A percentile compares a stretch with the other conserved stretches of the same genome.
phyloP scores from a whole-genome alignment of 2,329 filamentous ascomycete species.

The Monilinia polystroma region DNA sequence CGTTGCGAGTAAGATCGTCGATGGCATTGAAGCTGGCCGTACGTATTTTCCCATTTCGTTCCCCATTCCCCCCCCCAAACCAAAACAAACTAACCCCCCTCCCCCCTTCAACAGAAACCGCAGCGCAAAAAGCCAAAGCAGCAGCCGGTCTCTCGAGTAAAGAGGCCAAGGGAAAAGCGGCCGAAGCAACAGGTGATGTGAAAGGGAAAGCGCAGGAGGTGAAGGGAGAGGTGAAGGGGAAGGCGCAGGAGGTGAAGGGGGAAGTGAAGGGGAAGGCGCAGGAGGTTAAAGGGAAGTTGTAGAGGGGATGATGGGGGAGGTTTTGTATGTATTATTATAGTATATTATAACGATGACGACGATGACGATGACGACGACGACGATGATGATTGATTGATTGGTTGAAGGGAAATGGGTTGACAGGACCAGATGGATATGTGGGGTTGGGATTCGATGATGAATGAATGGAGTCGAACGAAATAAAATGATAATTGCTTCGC shows the following conservation, averaged over 20 bases:
- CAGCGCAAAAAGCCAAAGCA: slow-evolving; percentile 51
- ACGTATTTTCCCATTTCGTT: slow-evolving; percentile 37
- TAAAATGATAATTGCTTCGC: neutral
- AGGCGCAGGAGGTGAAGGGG: neutral
- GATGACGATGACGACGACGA: neutral
- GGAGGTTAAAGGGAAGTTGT: neutral
- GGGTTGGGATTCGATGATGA: neutral
- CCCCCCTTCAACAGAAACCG: slow-evolving; percentile 37
- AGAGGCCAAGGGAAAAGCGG: slow-evolving; percentile 41
- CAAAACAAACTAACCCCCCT: neutral
- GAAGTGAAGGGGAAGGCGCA: neutral
- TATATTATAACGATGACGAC: neutral
- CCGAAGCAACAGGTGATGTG: slow-evolving; percentile 44
- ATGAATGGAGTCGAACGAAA: neutral
- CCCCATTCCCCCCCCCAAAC: neutral
- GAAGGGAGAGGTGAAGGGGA: neutral
- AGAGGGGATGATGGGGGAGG: neutral
- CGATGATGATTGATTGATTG: neutral
- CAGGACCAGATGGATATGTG: too few species aligned
- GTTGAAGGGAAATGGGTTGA: neutral
- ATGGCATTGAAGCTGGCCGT: slow-evolving; percentile 60
- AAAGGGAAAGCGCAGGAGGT: slow-evolving; percentile 32
- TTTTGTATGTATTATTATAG: neutral
- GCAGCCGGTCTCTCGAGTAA: slow-evolving; percentile 41
- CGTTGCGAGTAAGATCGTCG: slow-evolving; percentile 60